Percentiles rank a stretch among this genome's conserved stretches.
These are phyloP conservation scores for Saccharomycodes ludwigii DNA, from an alignment of 805 yeast species.

Conservation along the genomic window DNA sequence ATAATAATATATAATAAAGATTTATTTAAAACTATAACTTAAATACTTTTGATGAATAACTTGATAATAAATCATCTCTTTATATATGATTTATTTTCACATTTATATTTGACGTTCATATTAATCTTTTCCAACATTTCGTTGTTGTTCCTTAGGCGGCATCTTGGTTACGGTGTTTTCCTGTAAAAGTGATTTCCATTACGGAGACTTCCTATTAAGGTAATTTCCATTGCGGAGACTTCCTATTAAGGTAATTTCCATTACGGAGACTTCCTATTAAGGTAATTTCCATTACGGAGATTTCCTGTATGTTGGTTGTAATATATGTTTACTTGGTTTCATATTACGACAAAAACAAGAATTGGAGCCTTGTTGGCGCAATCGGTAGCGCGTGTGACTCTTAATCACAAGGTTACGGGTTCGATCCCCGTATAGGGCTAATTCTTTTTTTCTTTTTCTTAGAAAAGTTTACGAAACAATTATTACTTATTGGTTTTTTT, in stretches of 20 bases:
- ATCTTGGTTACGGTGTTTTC: too few species aligned
- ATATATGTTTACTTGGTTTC: background rate
- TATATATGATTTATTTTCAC: too few species aligned
- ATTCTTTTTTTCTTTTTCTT: slow-evolving; percentile 7
- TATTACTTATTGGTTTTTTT: too few species aligned
- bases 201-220: background rate
- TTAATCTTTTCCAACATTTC: too few species aligned
- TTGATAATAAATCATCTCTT: too few species aligned
- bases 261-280: background rate
- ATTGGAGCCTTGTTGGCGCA: slow-evolving; percentile 15
- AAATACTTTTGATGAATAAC: too few species aligned
- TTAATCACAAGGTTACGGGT: slow-evolving; percentile 18
- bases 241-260: background rate
- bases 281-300: background rate
- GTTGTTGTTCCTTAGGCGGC: too few species aligned
- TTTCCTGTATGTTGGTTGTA: background rate
- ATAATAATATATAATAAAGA: too few species aligned
- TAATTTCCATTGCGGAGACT: background rate
- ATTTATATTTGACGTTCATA: too few species aligned
- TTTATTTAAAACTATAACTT: too few species aligned
- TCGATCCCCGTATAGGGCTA: slow-evolving; percentile 18
- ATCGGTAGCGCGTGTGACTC: slow-evolving; percentile 19
- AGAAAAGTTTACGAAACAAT: too few species aligned
- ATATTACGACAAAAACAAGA: background rate
- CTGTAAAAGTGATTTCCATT: too few species aligned